Conservation (phyloP, 208 protist species). For the Chromosphaera perkinsii region DNA sequence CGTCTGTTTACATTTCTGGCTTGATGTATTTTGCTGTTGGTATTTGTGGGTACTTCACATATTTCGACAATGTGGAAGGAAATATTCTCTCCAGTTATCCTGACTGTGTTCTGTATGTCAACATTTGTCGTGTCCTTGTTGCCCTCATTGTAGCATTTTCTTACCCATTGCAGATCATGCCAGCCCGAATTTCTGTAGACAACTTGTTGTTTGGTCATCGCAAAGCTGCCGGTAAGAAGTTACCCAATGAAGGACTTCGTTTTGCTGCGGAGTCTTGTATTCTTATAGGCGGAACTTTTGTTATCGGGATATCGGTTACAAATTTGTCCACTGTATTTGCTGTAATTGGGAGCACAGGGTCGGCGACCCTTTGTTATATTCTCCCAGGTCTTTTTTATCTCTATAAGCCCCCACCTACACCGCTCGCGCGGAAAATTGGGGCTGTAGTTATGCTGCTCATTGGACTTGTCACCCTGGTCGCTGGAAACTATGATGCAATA, state of each 20-base stretch:
- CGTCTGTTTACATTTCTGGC: too few species aligned
- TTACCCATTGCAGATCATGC: constrained; percentile 1
- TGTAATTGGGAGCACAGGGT: constrained; percentile 26
- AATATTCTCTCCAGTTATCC: constrained; percentile 15
- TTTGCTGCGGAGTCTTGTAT: neutral
- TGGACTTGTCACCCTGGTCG: too few species aligned
- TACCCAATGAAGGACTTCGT: neutral
- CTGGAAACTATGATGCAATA: too few species aligned
- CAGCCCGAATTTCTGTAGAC: neutral
- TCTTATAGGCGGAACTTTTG: neutral
- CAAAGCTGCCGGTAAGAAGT: too few species aligned
- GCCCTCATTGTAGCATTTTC: constrained; percentile 12
- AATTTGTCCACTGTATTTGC: constrained; percentile 6
- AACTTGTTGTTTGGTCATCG: too few species aligned
- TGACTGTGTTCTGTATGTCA: neutral
- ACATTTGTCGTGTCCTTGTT: neutral
- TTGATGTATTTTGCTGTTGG: constrained; percentile 15
- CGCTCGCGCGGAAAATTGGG: too few species aligned
- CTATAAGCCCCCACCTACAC: too few species aligned
- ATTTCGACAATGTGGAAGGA: neutral
- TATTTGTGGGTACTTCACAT: constrained; percentile 15
- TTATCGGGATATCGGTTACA: neutral
- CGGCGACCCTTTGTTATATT: constrained; percentile 28
- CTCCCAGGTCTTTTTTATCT: constrained; percentile 33
- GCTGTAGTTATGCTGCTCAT: too few species aligned